These are phyloP conservation scores for Aphanomyces invadans DNA, from an alignment of 352 stramenopile genomes.

Conservation along the genomic window DNA sequence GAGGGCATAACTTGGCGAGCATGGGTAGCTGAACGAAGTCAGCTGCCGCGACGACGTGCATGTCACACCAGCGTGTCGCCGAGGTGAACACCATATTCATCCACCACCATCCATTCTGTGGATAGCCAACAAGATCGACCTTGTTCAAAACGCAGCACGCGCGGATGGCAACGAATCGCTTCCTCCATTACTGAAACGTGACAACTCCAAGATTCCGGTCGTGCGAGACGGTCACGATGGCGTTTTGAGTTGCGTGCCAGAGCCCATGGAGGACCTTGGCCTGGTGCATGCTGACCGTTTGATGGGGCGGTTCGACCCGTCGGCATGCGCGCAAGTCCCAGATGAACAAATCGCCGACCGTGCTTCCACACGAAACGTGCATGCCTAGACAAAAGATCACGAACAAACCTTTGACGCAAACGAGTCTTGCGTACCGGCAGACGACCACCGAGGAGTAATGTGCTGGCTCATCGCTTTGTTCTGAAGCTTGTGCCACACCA, in stretches of 20 bases:
- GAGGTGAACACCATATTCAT: too few relatives aligned
- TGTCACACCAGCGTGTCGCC: too few relatives aligned
- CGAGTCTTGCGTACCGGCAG: too few relatives aligned
- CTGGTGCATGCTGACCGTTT: conserved; percentile 61
- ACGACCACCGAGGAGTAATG: conserved; percentile 75
- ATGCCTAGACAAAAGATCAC: conserved; percentile 29
- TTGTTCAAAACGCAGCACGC: too few relatives aligned
- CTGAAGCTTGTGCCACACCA: conserved; percentile 41
- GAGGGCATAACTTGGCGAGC: too few relatives aligned
- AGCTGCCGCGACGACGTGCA: too few relatives aligned
- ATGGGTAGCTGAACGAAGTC: too few relatives aligned
- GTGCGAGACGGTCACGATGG: conserved; percentile 79
- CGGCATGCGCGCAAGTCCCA: conserved; percentile 24
- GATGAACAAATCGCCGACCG: conserved; percentile 45
- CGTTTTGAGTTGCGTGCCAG: conserved; percentile 79
- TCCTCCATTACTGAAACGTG: conserved; percentile 68
- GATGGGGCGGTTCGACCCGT: conserved; percentile 37
- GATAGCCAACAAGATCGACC: too few relatives aligned
- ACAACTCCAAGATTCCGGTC: conserved; percentile 69
- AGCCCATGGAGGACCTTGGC: conserved; percentile 79
- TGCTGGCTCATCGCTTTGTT: conserved; percentile 74
- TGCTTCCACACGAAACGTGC: conserved; percentile 66
- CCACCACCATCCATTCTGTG: too few relatives aligned
- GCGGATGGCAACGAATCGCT: too few relatives aligned
- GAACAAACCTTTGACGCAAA: too few relatives aligned